Evolutionary conservation across 305 asterid species (phyloP).

Genomic region (Rubia tinctorum): DNA sequence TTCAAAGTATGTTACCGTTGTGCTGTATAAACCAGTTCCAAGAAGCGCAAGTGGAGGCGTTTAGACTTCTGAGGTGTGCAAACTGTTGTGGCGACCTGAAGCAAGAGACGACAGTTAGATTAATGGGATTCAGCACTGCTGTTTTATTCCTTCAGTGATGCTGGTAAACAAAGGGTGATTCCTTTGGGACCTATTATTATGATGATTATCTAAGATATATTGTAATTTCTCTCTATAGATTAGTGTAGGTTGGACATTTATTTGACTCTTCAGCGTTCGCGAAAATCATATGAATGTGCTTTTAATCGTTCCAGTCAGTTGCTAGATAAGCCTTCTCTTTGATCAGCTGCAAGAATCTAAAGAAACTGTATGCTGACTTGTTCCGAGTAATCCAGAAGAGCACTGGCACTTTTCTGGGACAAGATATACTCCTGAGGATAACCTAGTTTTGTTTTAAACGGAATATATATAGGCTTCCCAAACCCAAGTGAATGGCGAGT

Average conservation of each 20-base stretch:
- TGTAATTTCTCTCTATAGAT: conserved; percentile 15
- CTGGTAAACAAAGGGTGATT: conserved; percentile 20
- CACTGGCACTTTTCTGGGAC: no score
- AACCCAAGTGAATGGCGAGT: no score
- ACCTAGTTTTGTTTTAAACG: no score
- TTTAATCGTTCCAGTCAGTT: neutral
- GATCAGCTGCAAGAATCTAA: no score
- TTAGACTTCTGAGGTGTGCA: conserved; percentile 15
- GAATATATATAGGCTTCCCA: no score
- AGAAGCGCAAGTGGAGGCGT: conserved; percentile 47
- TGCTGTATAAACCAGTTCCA: conserved; percentile 83
- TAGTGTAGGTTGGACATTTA: conserved; percentile 17
- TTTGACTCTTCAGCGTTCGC: neutral
- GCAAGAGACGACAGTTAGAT: conserved; percentile 18
- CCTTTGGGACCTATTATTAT: conserved; percentile 13
- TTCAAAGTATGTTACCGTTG: conserved; percentile 71
- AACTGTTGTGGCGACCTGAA: conserved; percentile 18
- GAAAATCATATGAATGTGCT: conserved; percentile 6
- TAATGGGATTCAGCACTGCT: conserved; percentile 18
- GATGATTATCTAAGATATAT: conserved; percentile 3
- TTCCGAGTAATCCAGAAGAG: no score
- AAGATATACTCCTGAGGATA: no score
- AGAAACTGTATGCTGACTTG: no score
- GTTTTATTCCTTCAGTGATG: conserved; percentile 19
- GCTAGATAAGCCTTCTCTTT: neutral